Base-by-base conservation (phyloP, 1,284 basidiomycete genomes). In the Ustilago crameri region DNA sequence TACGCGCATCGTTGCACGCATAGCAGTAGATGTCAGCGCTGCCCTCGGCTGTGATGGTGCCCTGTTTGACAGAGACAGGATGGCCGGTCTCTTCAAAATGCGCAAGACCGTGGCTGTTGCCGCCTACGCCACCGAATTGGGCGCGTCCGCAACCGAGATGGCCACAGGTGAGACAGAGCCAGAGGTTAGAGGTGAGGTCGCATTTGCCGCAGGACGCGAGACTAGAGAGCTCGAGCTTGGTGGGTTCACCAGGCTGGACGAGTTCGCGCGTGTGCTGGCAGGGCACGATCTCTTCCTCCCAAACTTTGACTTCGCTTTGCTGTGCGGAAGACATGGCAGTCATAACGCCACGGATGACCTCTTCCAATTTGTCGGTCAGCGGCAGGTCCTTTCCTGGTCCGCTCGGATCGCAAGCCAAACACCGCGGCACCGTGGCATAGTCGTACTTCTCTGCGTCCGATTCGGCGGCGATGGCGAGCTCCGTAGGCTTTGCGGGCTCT, bases 21-120 rank as follows among this genome's bases (percentile, higher is more conserved):
- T 98, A 98, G 82, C 95, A 98, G 84, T 95, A 95, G 45, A 98
- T 89, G 79, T 98, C 95, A 61, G 92, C 95, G 7, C 86, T 88
- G 3, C 95, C 95, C 81, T 98, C 95, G 0, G 95, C 91, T 0
- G 95, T 96, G 77, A 99, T 97, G 0, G 95, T 98, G 2, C 95
- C 95, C 3, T 98, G 87, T 83, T 98, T 98, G 48, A 98, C 95
- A 56, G 91, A 91, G 23, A 95, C 87, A 0, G 90, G 88, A 82
- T 98, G 95, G 0, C 87, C 87, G 0, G 90, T 90, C 57, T 88
- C 86, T 53, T 91, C 84, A 66, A 87, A 97, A 81, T 99, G 96
- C 17, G 87, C 81, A 30, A 98, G 84, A 0, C 92, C 95, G 81
- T 98, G 95, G 0, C 94, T 90, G 78, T 98, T 95, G 1, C 95